These are phyloP conservation scores for Thozetella sp. DNA, from an alignment of 495 filamentous ascomycete species.

Conservation along the genomic window DNA sequence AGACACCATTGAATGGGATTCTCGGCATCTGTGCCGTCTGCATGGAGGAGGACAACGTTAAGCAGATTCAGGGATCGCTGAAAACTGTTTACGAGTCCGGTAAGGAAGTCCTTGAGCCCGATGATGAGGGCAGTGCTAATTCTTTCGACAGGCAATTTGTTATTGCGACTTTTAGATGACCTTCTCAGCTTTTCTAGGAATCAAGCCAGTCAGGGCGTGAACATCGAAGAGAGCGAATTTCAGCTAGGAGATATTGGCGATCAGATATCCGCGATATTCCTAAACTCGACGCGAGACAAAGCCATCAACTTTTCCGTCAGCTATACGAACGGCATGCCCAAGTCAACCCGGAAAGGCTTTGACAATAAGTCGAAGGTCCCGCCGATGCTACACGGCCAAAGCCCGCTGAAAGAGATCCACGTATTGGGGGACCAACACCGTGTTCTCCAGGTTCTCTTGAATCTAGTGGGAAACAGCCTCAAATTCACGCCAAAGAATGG, in stretches of 20 bases:
- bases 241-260: slow-evolving; percentile 74
- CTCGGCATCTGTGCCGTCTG: slow-evolving; percentile 90
- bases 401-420: slow-evolving; percentile 68
- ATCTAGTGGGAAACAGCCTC: slow-evolving; percentile 87
- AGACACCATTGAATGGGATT: slow-evolving; percentile 91
- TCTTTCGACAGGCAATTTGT: slow-evolving; percentile 62
- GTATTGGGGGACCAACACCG: slow-evolving; percentile 89
- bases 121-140: not conserved
- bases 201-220: slow-evolving; percentile 79
- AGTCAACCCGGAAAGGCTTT: no score
- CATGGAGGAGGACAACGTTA: slow-evolving; percentile 83
- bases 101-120: not conserved
- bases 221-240: slow-evolving; percentile 84
- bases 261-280: slow-evolving; percentile 83
- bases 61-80: slow-evolving; percentile 75
- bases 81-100: slow-evolving; percentile 86
- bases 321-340: slow-evolving; percentile 55
- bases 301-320: slow-evolving; percentile 70
- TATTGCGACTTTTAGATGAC: slow-evolving; percentile 88
- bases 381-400: no score
- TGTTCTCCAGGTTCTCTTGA: slow-evolving; percentile 88
- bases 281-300: slow-evolving; percentile 82
- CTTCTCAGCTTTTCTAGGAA: slow-evolving; percentile 92
- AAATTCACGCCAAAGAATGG: slow-evolving; percentile 89
- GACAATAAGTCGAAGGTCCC: no score